Base-by-base conservation (phyloP, 441 rosid genomes). In the Metrosideros polymorpha region DNA sequence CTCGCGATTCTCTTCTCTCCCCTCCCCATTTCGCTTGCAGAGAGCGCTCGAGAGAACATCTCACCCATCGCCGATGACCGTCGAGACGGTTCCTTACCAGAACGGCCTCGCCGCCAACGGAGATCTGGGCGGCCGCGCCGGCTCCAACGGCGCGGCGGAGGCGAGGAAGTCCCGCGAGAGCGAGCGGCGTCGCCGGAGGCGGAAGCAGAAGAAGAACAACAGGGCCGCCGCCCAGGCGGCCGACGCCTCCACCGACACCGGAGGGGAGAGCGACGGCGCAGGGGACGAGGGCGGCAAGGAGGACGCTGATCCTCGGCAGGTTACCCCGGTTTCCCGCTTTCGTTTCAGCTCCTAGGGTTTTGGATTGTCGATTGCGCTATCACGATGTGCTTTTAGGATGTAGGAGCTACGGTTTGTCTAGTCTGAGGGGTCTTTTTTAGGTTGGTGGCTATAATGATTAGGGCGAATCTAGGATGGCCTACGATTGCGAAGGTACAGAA, bases 101-200 rank as follows among this genome's bases (percentile, higher is more conserved):
- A 93, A 93, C 56, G 94, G 91, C 86, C 89, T 85, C 84, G 86
- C 82, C 56, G 25, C 90, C 15, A 94, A 93, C 87, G 97, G 97
- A 85, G 96, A 93, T 93, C 89, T 84, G 86, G 84, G 51, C 51
- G 30, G 87, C 71, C 91, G 89, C 87, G 89, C 92, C 29, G 88
- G 50, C 85, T 45, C 89, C 27, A 63, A 29, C 29, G 56, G 83
- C 52, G 88, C 92, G 87, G 79, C 90, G 39, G n/a, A n/a, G n/a
- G 84, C 87, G 50, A 95, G 92, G 89, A 95, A 95, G 89, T 91
- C 95, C 7, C 94, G 94, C 12, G 98, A 96, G 90, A 93, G 88
- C 87, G 99, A 98, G 51, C 92, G 99, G 45, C 99, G 99, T 39
- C 99, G 99, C 84, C 94, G 99, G 84, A 88, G 99, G 85, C 96